Percentiles rank a stretch among this genome's conserved stretches.
These are phyloP conservation scores for Apiospora phragmitis DNA, from an alignment of 2,329 filamentous ascomycete genomes.

Conservation along the genomic window DNA sequence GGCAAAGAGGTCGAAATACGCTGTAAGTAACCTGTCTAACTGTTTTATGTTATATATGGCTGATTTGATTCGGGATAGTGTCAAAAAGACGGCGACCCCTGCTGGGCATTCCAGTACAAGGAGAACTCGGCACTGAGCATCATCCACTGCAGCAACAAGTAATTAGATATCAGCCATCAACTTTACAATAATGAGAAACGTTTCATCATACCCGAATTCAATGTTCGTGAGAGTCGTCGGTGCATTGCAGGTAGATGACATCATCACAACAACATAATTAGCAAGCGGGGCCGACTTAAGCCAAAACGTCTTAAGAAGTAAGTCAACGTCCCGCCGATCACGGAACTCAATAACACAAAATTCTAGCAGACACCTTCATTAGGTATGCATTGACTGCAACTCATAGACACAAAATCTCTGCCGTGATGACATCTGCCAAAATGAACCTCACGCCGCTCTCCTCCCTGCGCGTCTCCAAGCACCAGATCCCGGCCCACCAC, in stretches of 20 bases:
- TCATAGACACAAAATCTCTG: not conserved
- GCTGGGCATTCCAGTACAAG: conserved; percentile 3
- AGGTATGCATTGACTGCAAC: not conserved
- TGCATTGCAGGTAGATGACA: not conserved
- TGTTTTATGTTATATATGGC: too few species aligned
- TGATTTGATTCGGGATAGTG: not conserved
- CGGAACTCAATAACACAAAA: not conserved
- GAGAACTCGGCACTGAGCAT: not conserved
- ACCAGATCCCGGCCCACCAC: conserved; percentile 50
- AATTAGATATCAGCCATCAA: not conserved
- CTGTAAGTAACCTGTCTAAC: conserved; percentile 10
- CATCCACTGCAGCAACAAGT: conserved; percentile 6
- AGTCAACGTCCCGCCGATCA: not conserved
- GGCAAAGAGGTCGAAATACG: conserved; percentile 3
- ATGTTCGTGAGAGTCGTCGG: not conserved
- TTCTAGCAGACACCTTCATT: too few species aligned
- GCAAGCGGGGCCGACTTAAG: not conserved
- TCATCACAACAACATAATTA: not conserved
- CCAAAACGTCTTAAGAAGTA: not conserved
- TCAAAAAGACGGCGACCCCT: conserved; percentile 3
- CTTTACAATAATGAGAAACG: not conserved
- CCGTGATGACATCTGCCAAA: conserved; percentile 16
- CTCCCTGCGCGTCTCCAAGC: conserved; percentile 55
- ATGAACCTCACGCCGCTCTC: conserved; percentile 38
- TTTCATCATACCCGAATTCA: not conserved